Evolutionary conservation across 306 rosid species (phyloP), one percentile per base, ranked within the genome.

Genomic region (Corylus avellana): DNA sequence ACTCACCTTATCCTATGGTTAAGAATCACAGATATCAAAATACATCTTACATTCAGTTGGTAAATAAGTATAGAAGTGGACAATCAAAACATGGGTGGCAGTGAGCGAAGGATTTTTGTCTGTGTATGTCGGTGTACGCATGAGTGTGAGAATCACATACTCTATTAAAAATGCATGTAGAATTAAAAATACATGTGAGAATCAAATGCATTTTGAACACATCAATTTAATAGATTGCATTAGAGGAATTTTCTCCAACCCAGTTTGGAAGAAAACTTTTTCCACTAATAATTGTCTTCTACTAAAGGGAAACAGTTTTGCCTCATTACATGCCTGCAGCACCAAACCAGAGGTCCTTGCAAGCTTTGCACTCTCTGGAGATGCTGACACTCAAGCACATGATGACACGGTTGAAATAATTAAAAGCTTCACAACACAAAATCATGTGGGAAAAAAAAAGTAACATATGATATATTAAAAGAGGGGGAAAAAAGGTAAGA

Each of bases 311-410:
- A 75, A 14, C 44, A 63, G 39, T 25, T 22, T 25, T 12, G 7
- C 42, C 44, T 75, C 35, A 42, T 37, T 14, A 39, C 42, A 74
- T 78, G 68, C 22, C 77, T 68, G 53, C 39, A 22, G 53, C 42
- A 55, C 62, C 59, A 48, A 49, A 77, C 61, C 59, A 14, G 59
- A 25, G 35, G 66, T 78, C 62, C 75, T 72, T 74, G 67, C 76
- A n/a, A 71, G 79, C 73, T 83, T 83, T 69, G 77, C 79, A 66
- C 61, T 63, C 72, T 70, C 20, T 29, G 64, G 73, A 20, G 46
- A 77, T 77, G 54, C 74, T 53, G 44, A 82, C 75, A 55, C 75
- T 82, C 78, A 32, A 81, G 74, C 70, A 79, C 77, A 77, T 64
- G 67, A 77, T 32, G n/a, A 74, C 39, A 48, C 58, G 48, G 54